phyloP scores from a whole-genome alignment of 225 moss, liverwort and hornwort species.

The Physcomitrellopsis africana region DNA sequence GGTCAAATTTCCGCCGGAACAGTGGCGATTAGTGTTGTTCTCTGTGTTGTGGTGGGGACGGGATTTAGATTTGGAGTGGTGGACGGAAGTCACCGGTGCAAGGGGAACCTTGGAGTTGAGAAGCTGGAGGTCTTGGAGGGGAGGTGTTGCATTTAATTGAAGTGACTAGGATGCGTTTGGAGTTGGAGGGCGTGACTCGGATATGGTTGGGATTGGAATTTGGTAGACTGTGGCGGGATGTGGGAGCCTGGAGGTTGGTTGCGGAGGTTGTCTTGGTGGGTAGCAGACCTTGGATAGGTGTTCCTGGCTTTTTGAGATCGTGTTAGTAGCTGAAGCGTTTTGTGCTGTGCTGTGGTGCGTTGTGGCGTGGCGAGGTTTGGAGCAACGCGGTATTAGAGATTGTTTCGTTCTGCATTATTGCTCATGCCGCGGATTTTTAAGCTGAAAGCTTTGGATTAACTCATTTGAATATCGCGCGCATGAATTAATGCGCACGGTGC shows the following conservation, averaged over 20 bases:
- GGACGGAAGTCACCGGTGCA: no score
- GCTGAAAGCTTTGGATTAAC: neutral
- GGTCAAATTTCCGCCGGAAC: slow-evolving; percentile 14
- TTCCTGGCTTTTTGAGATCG: slow-evolving; percentile 16
- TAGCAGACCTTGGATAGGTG: slow-evolving; percentile 15
- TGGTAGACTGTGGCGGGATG: neutral
- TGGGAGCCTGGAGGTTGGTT: neutral
- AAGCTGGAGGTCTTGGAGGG: neutral
- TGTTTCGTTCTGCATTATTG: slow-evolving; percentile 4
- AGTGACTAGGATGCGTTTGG: neutral
- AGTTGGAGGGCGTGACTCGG: slow-evolving; percentile 11
- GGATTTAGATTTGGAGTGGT: slow-evolving; percentile 8
- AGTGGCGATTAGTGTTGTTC: neutral
- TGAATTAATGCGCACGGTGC: slow-evolving; percentile 21
- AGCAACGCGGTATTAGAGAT: slow-evolving; percentile 17
- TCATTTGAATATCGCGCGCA: neutral
- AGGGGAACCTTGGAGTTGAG: neutral
- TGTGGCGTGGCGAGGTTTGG: neutral
- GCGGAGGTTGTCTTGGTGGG: neutral
- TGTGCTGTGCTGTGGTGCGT: neutral
- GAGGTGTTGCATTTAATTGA: neutral
- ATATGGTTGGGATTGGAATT: slow-evolving; percentile 8
- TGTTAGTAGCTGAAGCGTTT: slow-evolving; percentile 6
- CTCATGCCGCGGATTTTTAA: slow-evolving; percentile 9
- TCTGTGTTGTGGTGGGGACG: neutral